Evolutionary conservation across 176 grass and related monocot species (phyloP).

Genomic region (Pharus latifolius): DNA sequence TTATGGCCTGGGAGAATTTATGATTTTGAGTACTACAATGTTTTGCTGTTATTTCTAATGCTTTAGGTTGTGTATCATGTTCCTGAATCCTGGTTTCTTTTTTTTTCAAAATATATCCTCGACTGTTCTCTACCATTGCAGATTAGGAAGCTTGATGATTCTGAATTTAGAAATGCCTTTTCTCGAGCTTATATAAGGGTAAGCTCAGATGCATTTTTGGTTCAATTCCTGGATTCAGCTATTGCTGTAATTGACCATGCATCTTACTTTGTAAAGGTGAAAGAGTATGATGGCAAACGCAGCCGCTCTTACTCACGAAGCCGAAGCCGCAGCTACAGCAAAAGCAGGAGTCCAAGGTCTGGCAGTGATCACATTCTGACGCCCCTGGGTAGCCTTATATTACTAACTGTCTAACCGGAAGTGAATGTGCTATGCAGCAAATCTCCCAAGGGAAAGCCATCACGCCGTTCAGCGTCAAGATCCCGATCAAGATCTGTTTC

Average conservation of each 20-base stretch:
- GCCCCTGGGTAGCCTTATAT: neutral
- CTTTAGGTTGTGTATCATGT: neutral
- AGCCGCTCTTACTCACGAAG: conserved; percentile 43
- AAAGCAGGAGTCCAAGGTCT: conserved; percentile 54
- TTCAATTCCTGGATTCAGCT: neutral
- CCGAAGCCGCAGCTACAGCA: conserved; percentile 49
- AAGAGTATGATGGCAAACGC: conserved; percentile 59
- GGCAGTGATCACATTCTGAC: neutral
- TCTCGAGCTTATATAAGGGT: conserved; percentile 85
- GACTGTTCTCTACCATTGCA: conserved; percentile 21
- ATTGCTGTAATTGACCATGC: neutral
- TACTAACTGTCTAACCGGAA: neutral
- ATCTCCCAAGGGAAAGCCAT: conserved; percentile 31
- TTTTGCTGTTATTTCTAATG: neutral
- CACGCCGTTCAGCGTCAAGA: conserved; percentile 33
- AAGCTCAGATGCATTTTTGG: neutral
- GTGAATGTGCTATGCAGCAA: conserved; percentile 32
- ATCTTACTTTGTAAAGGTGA: conserved; percentile 42
- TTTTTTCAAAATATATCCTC: conserved; percentile 2
- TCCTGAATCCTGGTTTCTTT: no score
- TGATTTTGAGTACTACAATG: neutral
- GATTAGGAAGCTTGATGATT: conserved; percentile 94
- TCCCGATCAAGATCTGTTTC: conserved; percentile 57
- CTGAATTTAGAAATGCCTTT: conserved; percentile 96
- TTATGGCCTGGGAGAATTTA: neutral